Conservation (phyloP, 2,329 filamentous ascomycete species). For the Ophiostoma triangulosporum region DNA sequence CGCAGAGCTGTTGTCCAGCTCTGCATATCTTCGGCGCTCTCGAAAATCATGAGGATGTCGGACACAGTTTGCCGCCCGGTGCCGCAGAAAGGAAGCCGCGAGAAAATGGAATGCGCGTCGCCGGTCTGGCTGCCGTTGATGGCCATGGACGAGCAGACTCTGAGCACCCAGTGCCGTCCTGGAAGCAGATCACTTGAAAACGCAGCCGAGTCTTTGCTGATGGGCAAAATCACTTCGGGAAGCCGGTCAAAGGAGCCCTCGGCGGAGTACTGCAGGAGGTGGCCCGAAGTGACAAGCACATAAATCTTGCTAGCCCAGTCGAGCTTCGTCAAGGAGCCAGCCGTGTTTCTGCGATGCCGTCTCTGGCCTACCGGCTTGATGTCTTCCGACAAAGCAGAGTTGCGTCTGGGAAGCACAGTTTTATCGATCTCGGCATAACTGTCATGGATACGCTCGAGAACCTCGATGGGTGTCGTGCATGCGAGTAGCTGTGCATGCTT, state of each 20-base stretch:
- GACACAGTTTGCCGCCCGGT: conserved; percentile 42
- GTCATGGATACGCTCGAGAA: conserved; percentile 49
- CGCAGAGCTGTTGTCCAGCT: conserved; percentile 57
- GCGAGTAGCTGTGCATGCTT: conserved; percentile 60
- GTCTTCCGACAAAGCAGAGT: not conserved
- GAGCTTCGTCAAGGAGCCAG: conserved; percentile 30
- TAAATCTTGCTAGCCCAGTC: conserved; percentile 63
- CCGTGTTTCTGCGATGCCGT: conserved; percentile 31
- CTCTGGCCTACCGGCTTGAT: not conserved
- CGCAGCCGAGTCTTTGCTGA: conserved; percentile 63
- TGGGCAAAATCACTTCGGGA: conserved; percentile 59
- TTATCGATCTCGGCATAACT: conserved; percentile 31
- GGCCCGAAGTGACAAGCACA: conserved; percentile 56
- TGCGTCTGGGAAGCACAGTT: conserved; percentile 22
- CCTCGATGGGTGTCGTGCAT: conserved; percentile 54
- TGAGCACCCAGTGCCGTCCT: conserved; percentile 67
- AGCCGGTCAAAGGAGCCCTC: conserved; percentile 56
- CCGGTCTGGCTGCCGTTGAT: conserved; percentile 36
- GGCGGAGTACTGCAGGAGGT: conserved; percentile 60
- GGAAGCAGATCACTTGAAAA: conserved; percentile 72
- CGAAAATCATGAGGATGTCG: conserved; percentile 59
- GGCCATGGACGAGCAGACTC: conserved; percentile 50
- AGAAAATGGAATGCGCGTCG: conserved; percentile 48
- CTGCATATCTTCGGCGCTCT: conserved; percentile 62
- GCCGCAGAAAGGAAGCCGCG: conserved; percentile 47